Base-by-base conservation (phyloP, 2,329 filamentous ascomycete genomes). In the Neofusicoccum laricinum region DNA sequence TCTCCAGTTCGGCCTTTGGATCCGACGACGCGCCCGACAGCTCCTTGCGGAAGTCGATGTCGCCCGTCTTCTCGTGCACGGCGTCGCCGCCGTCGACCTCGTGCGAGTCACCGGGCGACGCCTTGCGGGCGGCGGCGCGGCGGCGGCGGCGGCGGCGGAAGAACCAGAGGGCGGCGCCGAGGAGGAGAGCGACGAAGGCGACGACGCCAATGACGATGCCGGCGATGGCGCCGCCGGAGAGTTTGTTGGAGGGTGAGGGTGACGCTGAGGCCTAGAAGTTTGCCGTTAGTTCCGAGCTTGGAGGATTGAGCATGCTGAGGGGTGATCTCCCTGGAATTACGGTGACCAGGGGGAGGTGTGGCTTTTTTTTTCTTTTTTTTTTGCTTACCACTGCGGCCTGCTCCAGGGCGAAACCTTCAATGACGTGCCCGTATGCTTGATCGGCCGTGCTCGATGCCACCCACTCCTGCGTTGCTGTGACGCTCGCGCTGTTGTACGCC, bases 361-460 rank as follows among this genome's bases (percentile, higher is more conserved):
- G 19, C 7, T 12, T 11, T 30, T 15, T 38, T 15, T 7, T n/a
- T 43, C 7, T 11, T 30, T 15, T 38, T 15, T 7, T n/a, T 43
- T 5, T 43, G 21, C 61, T 51, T 63, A 55, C 61, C 21, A 36
- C 21, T 10, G 17, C 17, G 12, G 17, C 14, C 41, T 43, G 11
- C 3, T 14, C 21, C 17, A 38, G 17, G 2, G 69, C 71, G 53
- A 69, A 71, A 4, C 72, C 72, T 48, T 74, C 72, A 55, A 74
- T 72, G 19, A 71, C 70, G 63, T 72, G 69, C 2, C 70, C 72
- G 36, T 67, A 73, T 1, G 70, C 69, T 55, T 73, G 67, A 6
- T 64, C 51, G 38, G 32, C 46, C 12, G 63, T 21, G 10, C 30
- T 64, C 34, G 50, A 63, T 10, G 68, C 67, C 4, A 41, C 36